A percentile compares a stretch with the other conserved stretches of the same genome.
Conservation (phyloP, 1,284 basidiomycete species). For the Polyporus tsugae region DNA sequence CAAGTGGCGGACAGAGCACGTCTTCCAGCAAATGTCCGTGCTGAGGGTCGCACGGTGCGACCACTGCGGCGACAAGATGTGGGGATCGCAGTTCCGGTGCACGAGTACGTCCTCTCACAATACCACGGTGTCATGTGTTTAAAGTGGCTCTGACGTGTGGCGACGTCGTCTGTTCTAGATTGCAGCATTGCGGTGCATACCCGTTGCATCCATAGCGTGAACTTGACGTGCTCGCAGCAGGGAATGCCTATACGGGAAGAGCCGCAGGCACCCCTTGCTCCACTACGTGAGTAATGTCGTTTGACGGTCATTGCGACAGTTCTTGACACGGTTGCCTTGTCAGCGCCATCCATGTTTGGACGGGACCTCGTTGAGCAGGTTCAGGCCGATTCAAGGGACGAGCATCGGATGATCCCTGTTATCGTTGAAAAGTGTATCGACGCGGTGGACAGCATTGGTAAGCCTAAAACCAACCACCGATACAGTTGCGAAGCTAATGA, state of each 20-base stretch:
- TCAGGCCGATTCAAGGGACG: constrained; percentile 70
- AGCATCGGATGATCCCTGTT: constrained; percentile 76
- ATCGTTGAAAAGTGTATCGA: constrained; percentile 96
- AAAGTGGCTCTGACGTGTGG: constrained; percentile 13
- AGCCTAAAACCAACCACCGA: constrained; percentile 37
- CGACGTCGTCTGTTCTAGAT: constrained; percentile 46
- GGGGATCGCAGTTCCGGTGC: constrained; percentile 94
- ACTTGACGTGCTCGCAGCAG: constrained; percentile 64
- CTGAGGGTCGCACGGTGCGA: constrained; percentile 93
- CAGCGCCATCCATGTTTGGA: constrained; percentile 92
- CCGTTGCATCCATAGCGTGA: constrained; percentile 71
- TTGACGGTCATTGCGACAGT: background rate
- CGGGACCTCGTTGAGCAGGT: constrained; percentile 88
- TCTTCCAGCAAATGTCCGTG: constrained; percentile 91
- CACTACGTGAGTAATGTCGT: constrained; percentile 57
- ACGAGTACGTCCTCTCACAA: constrained; percentile 63
- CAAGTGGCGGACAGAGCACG: constrained; percentile 64
- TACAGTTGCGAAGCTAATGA: background rate
- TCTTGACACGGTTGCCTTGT: constrained; percentile 18
- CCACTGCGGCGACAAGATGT: constrained; percentile 97
- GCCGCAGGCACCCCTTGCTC: constrained; percentile 43
- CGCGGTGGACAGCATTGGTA: constrained; percentile 88
- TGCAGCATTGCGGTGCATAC: constrained; percentile 80
- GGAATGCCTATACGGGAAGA: constrained; percentile 42
- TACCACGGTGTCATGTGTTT: constrained; percentile 12